Evolutionary conservation across 345 rosid species (phyloP).

Genomic region (Geranium brycei): DNA sequence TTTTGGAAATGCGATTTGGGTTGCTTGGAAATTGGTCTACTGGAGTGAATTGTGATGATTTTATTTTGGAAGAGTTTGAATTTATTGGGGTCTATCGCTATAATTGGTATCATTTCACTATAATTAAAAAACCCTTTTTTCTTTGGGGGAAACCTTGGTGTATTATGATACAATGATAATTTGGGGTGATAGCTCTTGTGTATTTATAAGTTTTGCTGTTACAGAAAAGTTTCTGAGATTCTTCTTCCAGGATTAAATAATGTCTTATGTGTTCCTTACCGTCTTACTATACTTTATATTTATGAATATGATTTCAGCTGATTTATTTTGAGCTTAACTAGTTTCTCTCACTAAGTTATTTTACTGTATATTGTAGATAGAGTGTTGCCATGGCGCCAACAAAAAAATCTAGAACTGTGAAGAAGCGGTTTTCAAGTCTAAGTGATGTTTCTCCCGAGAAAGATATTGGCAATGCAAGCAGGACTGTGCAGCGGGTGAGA

Average conservation of each 20-base stretch:
- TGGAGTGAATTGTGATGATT: not conserved
- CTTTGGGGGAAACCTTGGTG: too few relatives aligned
- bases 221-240: too few relatives aligned
- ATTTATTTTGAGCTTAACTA: not conserved
- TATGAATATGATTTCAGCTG: not conserved
- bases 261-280: too few relatives aligned
- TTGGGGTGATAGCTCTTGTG: too few relatives aligned
- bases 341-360: constrained; percentile 1
- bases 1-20: not conserved
- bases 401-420: constrained; percentile 65
- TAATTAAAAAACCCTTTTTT: too few relatives aligned
- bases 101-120: not conserved
- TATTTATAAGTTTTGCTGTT: too few relatives aligned
- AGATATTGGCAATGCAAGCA: constrained; percentile 41
- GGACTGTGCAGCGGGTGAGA: constrained; percentile 54
- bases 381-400: constrained; percentile 51
- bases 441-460: constrained; percentile 57
- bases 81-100: not conserved
- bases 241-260: too few relatives aligned
- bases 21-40: not conserved
- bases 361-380: constrained; percentile 13
- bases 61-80: not conserved
- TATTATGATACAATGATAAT: too few relatives aligned
- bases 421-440: constrained; percentile 43
- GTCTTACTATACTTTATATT: too few relatives aligned